Evolutionary conservation across 1,284 basidiomycete genomes (phyloP).

Genomic region (Abortiporus biennis): DNA sequence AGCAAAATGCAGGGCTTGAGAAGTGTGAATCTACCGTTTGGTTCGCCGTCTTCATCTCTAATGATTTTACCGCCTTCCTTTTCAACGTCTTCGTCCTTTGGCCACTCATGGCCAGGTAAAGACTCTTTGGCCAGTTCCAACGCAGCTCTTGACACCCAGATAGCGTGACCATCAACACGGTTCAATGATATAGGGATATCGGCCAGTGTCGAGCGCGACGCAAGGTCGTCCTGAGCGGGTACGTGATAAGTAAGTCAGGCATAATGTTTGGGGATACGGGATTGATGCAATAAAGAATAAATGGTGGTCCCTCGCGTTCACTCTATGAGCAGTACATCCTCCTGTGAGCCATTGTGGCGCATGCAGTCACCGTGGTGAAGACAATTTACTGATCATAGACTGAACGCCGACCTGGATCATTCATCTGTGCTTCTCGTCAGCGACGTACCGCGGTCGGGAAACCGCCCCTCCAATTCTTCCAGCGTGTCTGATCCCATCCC

Average conservation of each 20-base stretch:
- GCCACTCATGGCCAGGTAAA: conserved; percentile 23
- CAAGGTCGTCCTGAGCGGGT: conserved; percentile 37
- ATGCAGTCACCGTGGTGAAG: no score
- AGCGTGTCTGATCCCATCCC: conserved; percentile 92
- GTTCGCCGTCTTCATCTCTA: conserved; percentile 53
- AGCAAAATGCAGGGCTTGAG: background rate
- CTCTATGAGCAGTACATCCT: no score
- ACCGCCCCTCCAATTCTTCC: conserved; percentile 42
- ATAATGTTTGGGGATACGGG: background rate
- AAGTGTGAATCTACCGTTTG: conserved; percentile 53
- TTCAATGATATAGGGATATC: conserved; percentile 64
- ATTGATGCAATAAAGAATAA: no score
- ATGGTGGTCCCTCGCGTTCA: no score
- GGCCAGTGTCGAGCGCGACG: conserved; percentile 57
- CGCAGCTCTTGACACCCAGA: conserved; percentile 76
- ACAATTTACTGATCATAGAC: no score
- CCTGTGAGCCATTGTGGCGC: background rate
- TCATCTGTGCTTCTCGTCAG: background rate
- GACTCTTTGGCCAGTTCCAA: conserved; percentile 43
- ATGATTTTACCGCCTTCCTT: conserved; percentile 73
- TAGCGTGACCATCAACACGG: conserved; percentile 79
- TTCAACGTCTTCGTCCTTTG: conserved; percentile 50
- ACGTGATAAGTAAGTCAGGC: no score
- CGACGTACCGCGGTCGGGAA: conserved; percentile 76
- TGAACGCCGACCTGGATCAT: no score